phyloP scores from a whole-genome alignment of 495 filamentous ascomycete genomes.

The Viridothelium virens region DNA sequence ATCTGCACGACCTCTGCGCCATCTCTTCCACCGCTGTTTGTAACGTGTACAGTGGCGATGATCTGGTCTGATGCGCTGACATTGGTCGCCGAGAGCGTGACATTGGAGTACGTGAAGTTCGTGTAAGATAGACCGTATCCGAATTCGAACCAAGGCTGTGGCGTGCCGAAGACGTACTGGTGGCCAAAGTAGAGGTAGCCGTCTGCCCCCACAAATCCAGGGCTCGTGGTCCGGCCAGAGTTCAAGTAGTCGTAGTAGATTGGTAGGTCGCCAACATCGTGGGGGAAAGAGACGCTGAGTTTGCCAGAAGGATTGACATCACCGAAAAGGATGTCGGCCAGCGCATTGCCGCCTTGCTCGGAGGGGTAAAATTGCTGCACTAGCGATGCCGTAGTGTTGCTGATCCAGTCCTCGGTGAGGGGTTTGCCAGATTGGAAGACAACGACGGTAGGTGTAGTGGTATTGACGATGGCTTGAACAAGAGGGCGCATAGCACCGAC shows the following conservation, averaged over 20 bases:
- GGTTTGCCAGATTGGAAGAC: conserved; percentile 65
- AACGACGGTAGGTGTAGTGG: conserved; percentile 59
- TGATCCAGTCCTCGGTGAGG: conserved; percentile 60
- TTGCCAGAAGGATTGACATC: conserved; percentile 29
- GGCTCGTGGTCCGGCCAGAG: conserved; percentile 48
- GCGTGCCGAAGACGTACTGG: conserved; percentile 46
- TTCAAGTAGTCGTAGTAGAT: conserved; percentile 67
- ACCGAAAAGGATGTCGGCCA: conserved; percentile 31
- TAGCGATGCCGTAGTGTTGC: conserved; percentile 49
- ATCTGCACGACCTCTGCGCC: conserved; percentile 76
- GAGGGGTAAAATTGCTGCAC: conserved; percentile 67
- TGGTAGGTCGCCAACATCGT: conserved; percentile 55
- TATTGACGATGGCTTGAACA: conserved; percentile 54
- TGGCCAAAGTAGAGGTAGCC: conserved; percentile 57
- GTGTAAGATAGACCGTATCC: conserved; percentile 68
- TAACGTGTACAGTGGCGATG: conserved; percentile 49
- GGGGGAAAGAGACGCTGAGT: conserved; percentile 51
- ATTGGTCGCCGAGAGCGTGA: conserved; percentile 43
- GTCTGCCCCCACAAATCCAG: conserved; percentile 44
- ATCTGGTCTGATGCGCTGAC: conserved; percentile 42
- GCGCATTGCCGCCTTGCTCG: conserved; percentile 43
- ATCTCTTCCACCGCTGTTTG: conserved; percentile 55
- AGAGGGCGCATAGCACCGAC: conserved; percentile 63
- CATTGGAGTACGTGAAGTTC: conserved; percentile 59
- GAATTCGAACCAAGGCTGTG: conserved; percentile 41